A percentile compares a stretch with the other conserved stretches of the same genome.
Evolutionary conservation across 768 basidiomycete species (phyloP).

Genomic region (Phlegmacium glaucopus): DNA sequence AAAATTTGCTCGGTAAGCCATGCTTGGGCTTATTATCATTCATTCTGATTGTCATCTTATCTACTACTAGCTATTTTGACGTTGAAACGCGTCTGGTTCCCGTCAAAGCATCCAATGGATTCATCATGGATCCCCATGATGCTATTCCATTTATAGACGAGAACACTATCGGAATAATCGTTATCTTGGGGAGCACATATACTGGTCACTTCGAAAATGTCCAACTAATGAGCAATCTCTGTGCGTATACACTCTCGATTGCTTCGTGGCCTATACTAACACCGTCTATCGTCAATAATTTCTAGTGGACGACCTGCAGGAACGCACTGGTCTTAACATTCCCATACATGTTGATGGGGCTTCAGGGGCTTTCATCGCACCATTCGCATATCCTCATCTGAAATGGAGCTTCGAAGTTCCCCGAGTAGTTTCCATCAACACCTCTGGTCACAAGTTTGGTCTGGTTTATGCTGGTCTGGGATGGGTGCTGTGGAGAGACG

Average conservation of each 20-base stretch:
- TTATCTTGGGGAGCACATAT: conserved; percentile 50
- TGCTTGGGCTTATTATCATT: too few relatives aligned
- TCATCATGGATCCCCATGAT: conserved; percentile 54
- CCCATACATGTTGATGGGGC: conserved; percentile 71
- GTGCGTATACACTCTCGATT: conserved; percentile 22
- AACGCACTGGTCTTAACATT: conserved; percentile 51
- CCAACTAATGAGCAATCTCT: conserved; percentile 46
- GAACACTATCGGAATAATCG: conserved; percentile 68
- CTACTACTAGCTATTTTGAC: conserved; percentile 47
- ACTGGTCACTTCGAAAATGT: conserved; percentile 67
- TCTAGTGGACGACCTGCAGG: conserved; percentile 52
- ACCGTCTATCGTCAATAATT: background rate
- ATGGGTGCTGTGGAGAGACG: conserved; percentile 61
- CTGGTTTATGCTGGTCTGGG: conserved; percentile 52
- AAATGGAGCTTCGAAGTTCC: conserved; percentile 58
- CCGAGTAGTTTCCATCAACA: conserved; percentile 53
- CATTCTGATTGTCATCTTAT: background rate
- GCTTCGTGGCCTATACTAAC: background rate
- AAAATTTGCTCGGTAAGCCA: conserved; percentile 52
- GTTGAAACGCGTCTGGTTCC: conserved; percentile 55
- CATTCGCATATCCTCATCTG: conserved; percentile 54
- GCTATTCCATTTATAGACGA: conserved; percentile 62
- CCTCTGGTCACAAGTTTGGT: conserved; percentile 60
- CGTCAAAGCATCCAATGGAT: conserved; percentile 39
- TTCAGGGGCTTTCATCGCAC: conserved; percentile 61